phyloP scores from a whole-genome alignment of 1,284 basidiomycete genomes.

The Boletus sp. region DNA sequence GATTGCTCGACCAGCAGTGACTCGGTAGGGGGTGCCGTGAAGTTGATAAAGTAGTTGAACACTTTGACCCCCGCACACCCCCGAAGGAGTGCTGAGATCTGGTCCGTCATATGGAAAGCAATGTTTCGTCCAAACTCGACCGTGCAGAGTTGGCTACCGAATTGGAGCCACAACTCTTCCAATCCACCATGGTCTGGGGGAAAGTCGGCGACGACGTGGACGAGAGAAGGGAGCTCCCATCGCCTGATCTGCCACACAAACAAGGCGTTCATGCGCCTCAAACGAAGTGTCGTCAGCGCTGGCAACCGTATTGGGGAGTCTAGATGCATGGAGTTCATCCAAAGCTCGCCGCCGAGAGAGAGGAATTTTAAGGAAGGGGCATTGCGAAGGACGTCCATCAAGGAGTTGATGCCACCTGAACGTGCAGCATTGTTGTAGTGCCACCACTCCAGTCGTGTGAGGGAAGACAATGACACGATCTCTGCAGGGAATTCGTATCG shows the following conservation, averaged over 20 bases:
- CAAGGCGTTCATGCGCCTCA: conserved; percentile 47
- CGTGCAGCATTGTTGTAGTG: conserved; percentile 55
- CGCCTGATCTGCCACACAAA: conserved; percentile 46
- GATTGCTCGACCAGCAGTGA: conserved; percentile 27
- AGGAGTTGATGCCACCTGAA: conserved; percentile 62
- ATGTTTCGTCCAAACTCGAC: conserved; percentile 57
- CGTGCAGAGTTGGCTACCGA: conserved; percentile 47
- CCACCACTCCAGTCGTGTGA: conserved; percentile 68
- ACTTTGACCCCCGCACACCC: conserved; percentile 45
- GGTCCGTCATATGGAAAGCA: conserved; percentile 47
- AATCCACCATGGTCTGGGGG: conserved; percentile 25
- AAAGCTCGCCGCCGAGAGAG: conserved; percentile 49
- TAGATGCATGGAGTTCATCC: conserved; percentile 26
- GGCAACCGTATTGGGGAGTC: conserved; percentile 37
- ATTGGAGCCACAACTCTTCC: conserved; percentile 42
- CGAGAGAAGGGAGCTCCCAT: conserved; percentile 54
- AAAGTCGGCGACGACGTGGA: conserved; percentile 37
- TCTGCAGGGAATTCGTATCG: conserved; percentile 53
- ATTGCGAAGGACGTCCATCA: conserved; percentile 46
- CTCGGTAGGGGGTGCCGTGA: conserved; percentile 39
- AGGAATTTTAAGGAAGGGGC: conserved; percentile 58
- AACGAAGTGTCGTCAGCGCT: conserved; percentile 47
- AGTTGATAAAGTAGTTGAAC: conserved; percentile 56
- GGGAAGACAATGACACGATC: conserved; percentile 43
- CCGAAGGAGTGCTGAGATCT: conserved; percentile 43